Conservation (phyloP, 495 filamentous ascomycete species). For the Podospora pseudoanserina region DNA sequence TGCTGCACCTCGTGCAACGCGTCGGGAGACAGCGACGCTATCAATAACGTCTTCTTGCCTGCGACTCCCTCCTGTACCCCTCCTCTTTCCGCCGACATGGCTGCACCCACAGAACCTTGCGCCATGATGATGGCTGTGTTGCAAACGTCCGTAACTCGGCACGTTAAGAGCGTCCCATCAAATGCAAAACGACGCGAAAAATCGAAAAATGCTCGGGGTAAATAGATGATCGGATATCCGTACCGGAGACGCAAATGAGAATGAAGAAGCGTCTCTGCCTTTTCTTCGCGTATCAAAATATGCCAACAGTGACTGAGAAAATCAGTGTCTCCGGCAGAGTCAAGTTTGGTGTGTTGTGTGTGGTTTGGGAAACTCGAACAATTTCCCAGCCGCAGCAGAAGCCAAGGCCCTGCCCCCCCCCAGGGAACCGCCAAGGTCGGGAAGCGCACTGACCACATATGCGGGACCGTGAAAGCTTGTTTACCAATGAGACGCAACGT, state of each 20-base stretch:
- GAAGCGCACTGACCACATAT: background rate
- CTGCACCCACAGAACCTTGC: conserved; percentile 16
- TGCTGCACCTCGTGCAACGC: conserved; percentile 27
- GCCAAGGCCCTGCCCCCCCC: background rate
- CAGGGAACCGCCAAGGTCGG: background rate
- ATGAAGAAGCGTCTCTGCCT: background rate
- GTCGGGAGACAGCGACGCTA: conserved; percentile 25
- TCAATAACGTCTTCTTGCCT: conserved; percentile 11
- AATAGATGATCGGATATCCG: background rate
- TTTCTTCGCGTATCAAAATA: background rate
- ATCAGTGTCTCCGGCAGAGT: background rate
- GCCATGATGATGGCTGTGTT: conserved; percentile 25
- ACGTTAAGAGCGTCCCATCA: conserved; percentile 14
- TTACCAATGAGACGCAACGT: conserved; percentile 2
- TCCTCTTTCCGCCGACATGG: conserved; percentile 13
- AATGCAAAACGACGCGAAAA: conserved; percentile 2
- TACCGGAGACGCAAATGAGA: background rate
- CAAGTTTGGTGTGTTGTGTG: background rate
- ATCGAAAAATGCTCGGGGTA: background rate
- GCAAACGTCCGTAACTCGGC: background rate
- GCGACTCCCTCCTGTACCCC: background rate
- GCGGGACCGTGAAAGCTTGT: background rate
- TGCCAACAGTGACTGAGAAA: background rate
- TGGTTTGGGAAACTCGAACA: background rate
- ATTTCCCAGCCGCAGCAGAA: background rate